Evolutionary conservation across 2,329 filamentous ascomycete species (phyloP), one percentile per base, ranked within the genome.

Genomic region (Alternaria sp.): DNA sequence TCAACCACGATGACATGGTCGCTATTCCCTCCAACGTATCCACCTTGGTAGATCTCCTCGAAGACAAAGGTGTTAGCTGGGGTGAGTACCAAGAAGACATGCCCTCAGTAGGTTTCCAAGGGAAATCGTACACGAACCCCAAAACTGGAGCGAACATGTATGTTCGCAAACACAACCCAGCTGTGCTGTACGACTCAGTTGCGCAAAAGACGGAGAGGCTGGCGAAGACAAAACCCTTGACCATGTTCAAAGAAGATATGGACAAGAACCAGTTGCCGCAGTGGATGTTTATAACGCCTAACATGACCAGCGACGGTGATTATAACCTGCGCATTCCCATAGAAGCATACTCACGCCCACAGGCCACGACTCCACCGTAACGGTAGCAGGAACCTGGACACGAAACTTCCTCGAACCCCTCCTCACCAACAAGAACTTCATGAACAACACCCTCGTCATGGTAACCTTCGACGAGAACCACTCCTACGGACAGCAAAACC

Each of bases 381-480:
- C 87, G 10, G 85, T 87, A 26, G 90, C 91, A 2, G 91, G 90
- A 3, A 72, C 80, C 13, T 96, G 91, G 90, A 86, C 88, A 13
- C 85, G 87, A 40, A 81, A 75, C 51, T 94, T 93, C 81, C 80
- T 96, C 1, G 85, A 87, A 61, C 91, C 91, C 0, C 87, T 96
- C 9, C 84, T 96, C 7, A 77, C 85, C 36, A 86, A 95, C 81
- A 79, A 83, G 52, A 86, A 90, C 69, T 95, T 96, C 80, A 91
- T 90, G 87, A 82, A 91, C 53, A 88, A 91, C 73, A 94, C 91
- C 0, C 85, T 96, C 1, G 85, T 96, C 10, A 82, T 95, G 6
- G 79, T 96, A 63, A 94, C 86, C 3, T 96, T 93, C 73, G 93
- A 96, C 67, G 93, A 96, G 81, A 91, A 89, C 77, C 87, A 90